A percentile compares a stretch with the other conserved stretches of the same genome.
These are phyloP conservation scores for Galeopsis tetrahit DNA, from an alignment of 257 asterid genomes.

Conservation along the genomic window DNA sequence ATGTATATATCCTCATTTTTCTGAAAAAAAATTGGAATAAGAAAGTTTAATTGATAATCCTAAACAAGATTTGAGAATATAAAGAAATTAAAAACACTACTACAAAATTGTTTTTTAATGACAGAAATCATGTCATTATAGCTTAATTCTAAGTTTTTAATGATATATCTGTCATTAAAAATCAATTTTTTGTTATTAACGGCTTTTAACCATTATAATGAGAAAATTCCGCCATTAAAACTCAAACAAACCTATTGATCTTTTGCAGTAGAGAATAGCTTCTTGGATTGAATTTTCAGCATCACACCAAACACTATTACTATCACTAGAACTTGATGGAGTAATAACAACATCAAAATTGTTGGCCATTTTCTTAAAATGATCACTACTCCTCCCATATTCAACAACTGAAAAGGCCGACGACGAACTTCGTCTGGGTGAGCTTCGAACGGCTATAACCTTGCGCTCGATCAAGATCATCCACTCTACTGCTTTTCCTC, in stretches of 20 bases:
- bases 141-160: too few relatives aligned
- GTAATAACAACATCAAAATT: constrained; percentile 28
- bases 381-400: constrained; percentile 13
- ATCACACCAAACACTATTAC: too few relatives aligned
- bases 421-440: constrained; percentile 40
- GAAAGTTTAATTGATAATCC: too few relatives aligned
- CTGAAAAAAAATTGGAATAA: too few relatives aligned
- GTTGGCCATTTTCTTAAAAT: constrained; percentile 9
- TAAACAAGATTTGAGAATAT: background rate
- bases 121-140: too few relatives aligned
- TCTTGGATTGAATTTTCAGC: constrained; percentile 50
- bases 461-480: constrained; percentile 50
- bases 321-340: constrained; percentile 32
- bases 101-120: too few relatives aligned
- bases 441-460: constrained; percentile 39
- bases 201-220: too few relatives aligned
- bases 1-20: too few relatives aligned
- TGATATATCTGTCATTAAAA: too few relatives aligned
- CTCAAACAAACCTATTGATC: constrained; percentile 53
- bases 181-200: too few relatives aligned
- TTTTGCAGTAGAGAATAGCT: constrained; percentile 65
- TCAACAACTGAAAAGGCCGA: constrained; percentile 41
- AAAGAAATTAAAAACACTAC: too few relatives aligned
- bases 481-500: constrained; percentile 49
- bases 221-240: too few relatives aligned